These are phyloP conservation scores for Phragmites australis DNA, from an alignment of 176 grass and related monocot genomes.

Conservation along the genomic window DNA sequence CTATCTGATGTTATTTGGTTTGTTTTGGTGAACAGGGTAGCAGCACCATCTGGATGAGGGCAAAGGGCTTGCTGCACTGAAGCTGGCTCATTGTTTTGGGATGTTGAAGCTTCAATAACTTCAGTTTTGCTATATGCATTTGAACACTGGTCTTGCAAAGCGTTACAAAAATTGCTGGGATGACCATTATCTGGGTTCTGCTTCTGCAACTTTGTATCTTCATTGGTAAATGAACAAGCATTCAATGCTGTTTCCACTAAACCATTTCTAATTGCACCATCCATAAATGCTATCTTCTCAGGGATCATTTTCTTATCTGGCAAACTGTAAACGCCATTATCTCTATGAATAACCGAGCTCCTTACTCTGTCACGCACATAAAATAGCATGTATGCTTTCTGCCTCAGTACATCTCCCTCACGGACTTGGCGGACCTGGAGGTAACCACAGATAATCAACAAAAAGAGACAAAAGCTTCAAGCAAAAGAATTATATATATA, in stretches of 20 bases:
- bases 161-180: conserved; percentile 1
- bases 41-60: conserved; percentile 15
- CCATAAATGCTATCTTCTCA: conserved; percentile 11
- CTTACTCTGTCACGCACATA: conserved; percentile 72
- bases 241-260: conserved; percentile 27
- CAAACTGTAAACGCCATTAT: conserved; percentile 35
- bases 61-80: conserved; percentile 20
- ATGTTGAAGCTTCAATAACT: conserved; percentile 17
- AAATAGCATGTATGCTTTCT: conserved; percentile 93
- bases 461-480: not conserved
- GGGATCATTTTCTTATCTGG: conserved; percentile 38
- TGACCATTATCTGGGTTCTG: conserved; percentile 2
- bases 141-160: conserved; percentile 21
- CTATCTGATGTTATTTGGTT: conserved; percentile 8
- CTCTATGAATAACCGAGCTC: conserved; percentile 36
- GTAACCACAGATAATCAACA: conserved; percentile 30
- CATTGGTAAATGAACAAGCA: not conserved
- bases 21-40: conserved; percentile 22
- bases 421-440: conserved; percentile 67
- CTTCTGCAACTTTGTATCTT: conserved; percentile 21
- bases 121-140: not conserved
- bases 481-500: not conserved
- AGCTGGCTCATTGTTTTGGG: conserved; percentile 41
- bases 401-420: conserved; percentile 67
- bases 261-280: conserved; percentile 36